Base-by-base conservation (phyloP, 352 stramenopile genomes). In the Phytophthora syringae region DNA sequence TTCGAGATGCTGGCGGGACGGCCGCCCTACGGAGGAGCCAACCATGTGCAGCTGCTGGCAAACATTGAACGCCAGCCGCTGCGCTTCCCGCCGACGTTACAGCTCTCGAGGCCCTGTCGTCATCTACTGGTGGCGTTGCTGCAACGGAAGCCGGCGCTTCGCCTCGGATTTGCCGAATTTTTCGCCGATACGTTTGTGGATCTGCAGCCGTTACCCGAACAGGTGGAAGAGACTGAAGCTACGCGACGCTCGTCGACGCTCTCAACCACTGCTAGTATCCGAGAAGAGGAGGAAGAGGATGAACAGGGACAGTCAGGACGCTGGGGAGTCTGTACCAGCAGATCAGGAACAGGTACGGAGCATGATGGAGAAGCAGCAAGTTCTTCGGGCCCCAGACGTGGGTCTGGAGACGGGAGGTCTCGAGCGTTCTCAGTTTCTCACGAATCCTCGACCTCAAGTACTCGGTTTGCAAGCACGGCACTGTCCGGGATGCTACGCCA, bases 1-100 rank as follows among this genome's bases (percentile, higher is more conserved):
- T 99, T 97, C 71, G 97, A 99, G 80, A 98, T 99, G 89, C 82
- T 98, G 61, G 84, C 92, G 1, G 95, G 95, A 34, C 79, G 84
- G n/a, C 94, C 95, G 16, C 96, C 96, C 2, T 99, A 98, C 67
- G 84, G 94, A 28, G 96, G 94, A 48, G 86, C 95, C 21, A 98
- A 98, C 79, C 95, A 98, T 67, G 90, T 98, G 36, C 92, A 98
- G 64, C 74, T 99, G 30, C 69, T 98, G 16, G 82, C 86, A 40
- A 98, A 98, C 68, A 98, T 98, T 61, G 84, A 98, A 72, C 79
- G 84, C 16, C 94, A 96, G 58, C 86, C 91, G 13, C 77, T 98
- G 22, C 78, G 86, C 27, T 89, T 98, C 25, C 93, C 95, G 11
- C 65, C 79, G 13, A 86, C 93, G 36, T 67, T 98, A 12, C 67